A percentile compares a stretch with the other conserved stretches of the same genome.
Evolutionary conservation across 495 filamentous ascomycete species (phyloP).

Genomic region (Parachaetomium inaequale): DNA sequence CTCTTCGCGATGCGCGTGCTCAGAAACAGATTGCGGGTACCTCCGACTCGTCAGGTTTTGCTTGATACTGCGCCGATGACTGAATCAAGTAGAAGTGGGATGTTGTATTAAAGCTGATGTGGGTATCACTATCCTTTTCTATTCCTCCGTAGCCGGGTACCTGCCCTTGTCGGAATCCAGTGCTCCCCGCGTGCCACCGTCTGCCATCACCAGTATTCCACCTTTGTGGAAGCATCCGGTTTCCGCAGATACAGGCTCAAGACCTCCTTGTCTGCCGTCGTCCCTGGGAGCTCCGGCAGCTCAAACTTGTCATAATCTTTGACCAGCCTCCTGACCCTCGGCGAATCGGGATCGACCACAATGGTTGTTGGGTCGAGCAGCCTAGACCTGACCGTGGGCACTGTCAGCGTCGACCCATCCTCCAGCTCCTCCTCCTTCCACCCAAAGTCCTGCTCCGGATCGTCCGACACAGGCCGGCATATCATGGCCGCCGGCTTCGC

Average conservation of each 20-base stretch:
- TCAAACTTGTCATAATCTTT: slow-evolving; percentile 8
- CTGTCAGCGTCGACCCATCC: slow-evolving; percentile 1
- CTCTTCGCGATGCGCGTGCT: too few relatives aligned
- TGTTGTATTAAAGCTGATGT: neutral
- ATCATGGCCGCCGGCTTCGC: slow-evolving; percentile 21
- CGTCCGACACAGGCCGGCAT: slow-evolving; percentile 21
- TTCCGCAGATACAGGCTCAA: slow-evolving; percentile 12
- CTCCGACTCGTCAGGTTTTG: too few relatives aligned
- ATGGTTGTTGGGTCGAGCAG: neutral
- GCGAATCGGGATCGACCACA: slow-evolving; percentile 16
- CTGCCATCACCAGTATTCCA: slow-evolving; percentile 12
- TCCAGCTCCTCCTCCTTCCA: neutral
- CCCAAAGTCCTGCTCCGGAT: slow-evolving; percentile 10
- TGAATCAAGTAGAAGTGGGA: too few relatives aligned
- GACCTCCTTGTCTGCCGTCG: neutral
- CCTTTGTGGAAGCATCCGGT: neutral
- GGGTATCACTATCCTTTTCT: neutral
- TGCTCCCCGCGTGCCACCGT: neutral
- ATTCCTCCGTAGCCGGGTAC: neutral
- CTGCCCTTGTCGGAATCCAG: neutral
- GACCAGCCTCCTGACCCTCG: slow-evolving; percentile 20
- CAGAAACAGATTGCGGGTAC: too few relatives aligned
- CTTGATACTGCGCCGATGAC: too few relatives aligned
- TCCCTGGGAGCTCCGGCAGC: slow-evolving; percentile 15
- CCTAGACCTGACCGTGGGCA: slow-evolving; percentile 12